Evolutionary conservation across 2,329 filamentous ascomycete genomes (phyloP), one percentile per base, ranked within the genome.

Genomic region (Epichloe sibirici): DNA sequence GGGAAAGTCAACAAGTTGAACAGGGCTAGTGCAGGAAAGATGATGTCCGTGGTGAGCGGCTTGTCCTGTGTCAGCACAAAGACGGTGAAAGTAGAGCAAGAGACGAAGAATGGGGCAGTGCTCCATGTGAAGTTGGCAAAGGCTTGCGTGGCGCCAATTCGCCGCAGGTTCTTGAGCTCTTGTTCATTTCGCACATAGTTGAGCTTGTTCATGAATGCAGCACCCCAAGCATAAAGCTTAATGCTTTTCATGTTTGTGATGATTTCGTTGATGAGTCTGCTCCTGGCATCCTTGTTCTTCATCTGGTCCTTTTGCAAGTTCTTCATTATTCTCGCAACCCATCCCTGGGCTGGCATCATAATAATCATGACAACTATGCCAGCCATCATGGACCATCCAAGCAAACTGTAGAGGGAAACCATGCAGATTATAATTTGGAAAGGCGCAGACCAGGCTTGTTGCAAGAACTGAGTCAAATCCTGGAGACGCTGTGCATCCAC

Each of bases 161-260:
- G 96, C 57, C 93, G 86, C 53, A 98, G 77, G 28, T 94, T 98
- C 73, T 93, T 93, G 52, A 98, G 75, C 70, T 98, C 93, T 61
- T 89, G 81, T 63, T 98, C 93, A 69, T 98, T 98, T 69, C 93
- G 83, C 55, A 98, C 90, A 66, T 88, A 87, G 71, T 93, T 97
- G 54, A 98, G 81, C 71, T 95, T 95, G 69, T 90, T 93, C 84
- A 96, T 95, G 66, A 98, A 98, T 13, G 93, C 91, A 34, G 85
- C 86, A 35, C 90, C 91, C 93, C 93, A 98, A 34, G 93, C 93
- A 66, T 96, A 98, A 21, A 98, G 80, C 73, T 98, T 98, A 74
- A 98, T 93, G 65, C 90, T 95, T 75, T 98, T 98, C 88, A 98
- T 98, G 71, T 97, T 97, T 75, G 94, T 96, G 64, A 98, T 76